phyloP scores from a whole-genome alignment of 805 yeast species.

The Clavispora phyllophila region DNA sequence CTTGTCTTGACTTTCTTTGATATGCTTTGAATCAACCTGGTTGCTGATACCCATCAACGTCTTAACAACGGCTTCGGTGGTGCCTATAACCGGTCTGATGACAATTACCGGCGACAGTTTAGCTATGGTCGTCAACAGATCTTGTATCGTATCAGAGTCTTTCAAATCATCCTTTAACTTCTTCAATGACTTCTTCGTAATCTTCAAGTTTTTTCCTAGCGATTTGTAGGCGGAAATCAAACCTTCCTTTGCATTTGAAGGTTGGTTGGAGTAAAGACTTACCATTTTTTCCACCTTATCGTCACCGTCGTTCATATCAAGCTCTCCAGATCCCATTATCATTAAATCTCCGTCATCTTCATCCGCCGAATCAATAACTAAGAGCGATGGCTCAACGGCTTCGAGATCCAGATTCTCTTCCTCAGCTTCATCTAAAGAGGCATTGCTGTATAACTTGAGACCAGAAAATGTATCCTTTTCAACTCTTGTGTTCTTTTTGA shows the following conservation, averaged over 20 bases:
- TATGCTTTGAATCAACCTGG: constrained; percentile 64
- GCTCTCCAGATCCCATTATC: background rate
- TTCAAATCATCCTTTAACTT: constrained; percentile 58
- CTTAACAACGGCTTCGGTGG: constrained; percentile 83
- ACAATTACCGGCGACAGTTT: constrained; percentile 77
- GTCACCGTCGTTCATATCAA: constrained; percentile 15
- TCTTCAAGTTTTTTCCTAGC: constrained; percentile 58
- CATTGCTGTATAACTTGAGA: constrained; percentile 24
- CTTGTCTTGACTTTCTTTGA: constrained; percentile 58
- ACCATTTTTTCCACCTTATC: constrained; percentile 39
- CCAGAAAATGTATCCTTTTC: constrained; percentile 19
- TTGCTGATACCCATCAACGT: constrained; percentile 81
- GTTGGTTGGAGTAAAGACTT: constrained; percentile 83
- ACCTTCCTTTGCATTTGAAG: constrained; percentile 66
- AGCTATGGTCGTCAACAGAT: constrained; percentile 62
- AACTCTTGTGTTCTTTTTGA: constrained; percentile 16
- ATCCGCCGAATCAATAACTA: constrained; percentile 16
- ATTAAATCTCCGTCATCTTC: background rate
- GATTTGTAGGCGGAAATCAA: constrained; percentile 69
- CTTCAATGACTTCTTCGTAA: constrained; percentile 60
- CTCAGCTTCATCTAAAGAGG: constrained; percentile 29
- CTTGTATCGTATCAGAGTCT: constrained; percentile 61
- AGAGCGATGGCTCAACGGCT: constrained; percentile 18
- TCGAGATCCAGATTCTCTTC: constrained; percentile 16
- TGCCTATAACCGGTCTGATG: constrained; percentile 83